Base-by-base conservation (phyloP, 768 basidiomycete genomes). In the Galerina sulciceps region DNA sequence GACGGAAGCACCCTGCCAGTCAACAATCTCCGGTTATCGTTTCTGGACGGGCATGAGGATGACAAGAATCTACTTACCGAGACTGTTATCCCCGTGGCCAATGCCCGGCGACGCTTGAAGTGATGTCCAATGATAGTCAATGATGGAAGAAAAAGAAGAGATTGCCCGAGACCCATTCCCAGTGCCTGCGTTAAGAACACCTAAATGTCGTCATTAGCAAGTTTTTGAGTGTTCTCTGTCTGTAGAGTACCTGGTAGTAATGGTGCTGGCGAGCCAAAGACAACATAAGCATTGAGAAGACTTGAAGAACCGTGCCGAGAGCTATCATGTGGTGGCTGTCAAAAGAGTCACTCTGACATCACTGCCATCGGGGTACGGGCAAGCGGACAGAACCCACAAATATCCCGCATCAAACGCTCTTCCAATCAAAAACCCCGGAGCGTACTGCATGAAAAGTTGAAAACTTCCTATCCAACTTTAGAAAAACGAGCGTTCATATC, bases 101-200 rank as follows among this genome's bases (percentile, higher is more conserved):
- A 66, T 10, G 75, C 72, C 38, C 74, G 70, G 43, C 72, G 70
- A 58, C 63, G 70, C 51, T 70, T 72, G 66, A 81, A 85, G 63
- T 81, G 78, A 48, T 81, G 81, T 3, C 79, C 72, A n/a, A 80
- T 69, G 36, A 82, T 71, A 10, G 75, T 75, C 44, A 83, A 68
- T 3, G 83, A 78, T 1, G 84, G 85, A 20, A 84, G 65, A 70
- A 82, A 85, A 22, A 82, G 69, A 20, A 83, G 64, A 1, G 82
- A 80, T 38, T 78, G 74, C 2, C 80, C 81, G 8, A 76, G 52
- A 1, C 85, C 85, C 71, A 83, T 79, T n/a, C 81, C 84, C n/a
- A 87, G 70, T 4, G 79, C 84, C 69, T 87, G 84, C 0, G 81
- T 71, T 11, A 86, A 71, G 65, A 86, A 84, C 15, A 83, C 72